Evolutionary conservation across 106 monocot genomes (phyloP).

Genomic region (Acanthochlamys bracteata): DNA sequence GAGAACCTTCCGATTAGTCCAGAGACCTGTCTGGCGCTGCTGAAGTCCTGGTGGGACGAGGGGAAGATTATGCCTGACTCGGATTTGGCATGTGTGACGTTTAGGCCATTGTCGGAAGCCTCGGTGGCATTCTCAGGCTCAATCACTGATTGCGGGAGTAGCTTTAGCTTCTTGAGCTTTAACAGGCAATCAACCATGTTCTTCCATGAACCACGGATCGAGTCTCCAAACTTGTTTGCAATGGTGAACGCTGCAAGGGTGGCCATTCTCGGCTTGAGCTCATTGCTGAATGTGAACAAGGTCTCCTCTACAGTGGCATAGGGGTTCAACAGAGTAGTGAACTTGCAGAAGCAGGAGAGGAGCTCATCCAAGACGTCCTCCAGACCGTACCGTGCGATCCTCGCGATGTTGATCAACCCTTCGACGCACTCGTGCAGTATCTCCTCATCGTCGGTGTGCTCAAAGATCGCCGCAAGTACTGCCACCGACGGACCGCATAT

Average conservation of each 20-base stretch:
- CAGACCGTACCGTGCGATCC: conserved; percentile 56
- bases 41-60: conserved; percentile 20
- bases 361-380: conserved; percentile 89
- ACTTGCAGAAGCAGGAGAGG: conserved; percentile 84
- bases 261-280: conserved; percentile 78
- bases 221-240: conserved; percentile 68
- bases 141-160: conserved; percentile 48
- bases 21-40: conserved; percentile 10
- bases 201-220: conserved; percentile 73
- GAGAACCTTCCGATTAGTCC: conserved; percentile 54
- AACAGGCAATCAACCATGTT: conserved; percentile 75
- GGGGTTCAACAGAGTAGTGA: conserved; percentile 69
- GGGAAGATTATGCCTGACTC: conserved; percentile 49
- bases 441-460: conserved; percentile 76
- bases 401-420: conserved; percentile 55
- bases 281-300: conserved; percentile 64
- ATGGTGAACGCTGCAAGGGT: conserved; percentile 89
- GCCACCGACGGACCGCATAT: conserved; percentile 75
- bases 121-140: conserved; percentile 14
- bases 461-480: conserved; percentile 67
- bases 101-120: background rate
- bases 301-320: conserved; percentile 79
- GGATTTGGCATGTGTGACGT: conserved; percentile 12
- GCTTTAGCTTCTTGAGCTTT: conserved; percentile 70
- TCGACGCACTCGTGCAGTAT: conserved; percentile 57